Evolutionary conservation across 805 yeast species (phyloP).

Genomic region (Osmozyma mogii): DNA sequence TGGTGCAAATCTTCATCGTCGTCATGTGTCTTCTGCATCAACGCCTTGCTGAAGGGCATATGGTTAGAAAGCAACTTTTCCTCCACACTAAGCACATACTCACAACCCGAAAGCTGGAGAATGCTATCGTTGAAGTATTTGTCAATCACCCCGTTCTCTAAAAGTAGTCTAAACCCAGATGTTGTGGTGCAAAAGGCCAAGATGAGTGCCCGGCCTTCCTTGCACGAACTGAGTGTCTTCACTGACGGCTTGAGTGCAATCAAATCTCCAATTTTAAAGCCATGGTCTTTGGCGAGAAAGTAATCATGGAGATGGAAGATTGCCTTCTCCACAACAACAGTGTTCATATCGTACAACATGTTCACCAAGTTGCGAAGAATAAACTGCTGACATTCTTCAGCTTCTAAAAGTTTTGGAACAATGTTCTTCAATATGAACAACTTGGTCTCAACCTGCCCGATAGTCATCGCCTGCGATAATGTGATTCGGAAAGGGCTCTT

Average conservation of each 20-base stretch:
- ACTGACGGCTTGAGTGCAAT: constrained; percentile 51
- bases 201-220: constrained; percentile 39
- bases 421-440: constrained; percentile 49
- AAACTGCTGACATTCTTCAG: constrained; percentile 35
- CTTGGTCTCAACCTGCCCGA: constrained; percentile 46
- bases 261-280: constrained; percentile 41
- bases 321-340: constrained; percentile 13
- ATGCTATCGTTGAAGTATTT: constrained; percentile 5
- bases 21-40: not conserved
- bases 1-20: constrained; percentile 27
- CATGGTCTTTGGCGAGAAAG: constrained; percentile 14
- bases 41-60: too few relatives aligned
- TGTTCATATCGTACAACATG: constrained; percentile 56
- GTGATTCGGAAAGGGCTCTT: constrained; percentile 64
- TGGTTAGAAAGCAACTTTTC: too few relatives aligned
- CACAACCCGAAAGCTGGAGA: constrained; percentile 5
- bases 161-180: constrained; percentile 59
- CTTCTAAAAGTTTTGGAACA: constrained; percentile 30
- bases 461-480: constrained; percentile 54
- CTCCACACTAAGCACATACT: constrained; percentile 9
- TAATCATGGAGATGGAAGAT: constrained; percentile 16
- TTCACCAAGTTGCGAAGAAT: constrained; percentile 49
- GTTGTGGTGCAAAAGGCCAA: constrained; percentile 58
- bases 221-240: constrained; percentile 18
- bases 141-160: constrained; percentile 33